Evolutionary conservation across 2,329 filamentous ascomycete genomes (phyloP).

Genomic region (Penicillium sp.): DNA sequence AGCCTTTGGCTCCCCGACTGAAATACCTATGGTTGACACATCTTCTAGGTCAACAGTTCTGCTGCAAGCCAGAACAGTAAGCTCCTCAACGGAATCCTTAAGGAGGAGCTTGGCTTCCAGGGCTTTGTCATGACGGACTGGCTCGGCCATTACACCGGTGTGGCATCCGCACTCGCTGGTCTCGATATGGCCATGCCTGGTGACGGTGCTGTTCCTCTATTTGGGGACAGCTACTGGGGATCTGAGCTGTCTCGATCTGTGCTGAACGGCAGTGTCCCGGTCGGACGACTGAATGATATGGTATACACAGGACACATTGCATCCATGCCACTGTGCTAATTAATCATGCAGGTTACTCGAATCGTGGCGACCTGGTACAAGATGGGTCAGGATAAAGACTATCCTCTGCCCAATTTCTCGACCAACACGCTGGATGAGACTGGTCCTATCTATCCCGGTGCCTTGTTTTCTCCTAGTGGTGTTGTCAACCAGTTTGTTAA

Average conservation of each 20-base stretch:
- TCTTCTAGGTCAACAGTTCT: constrained; percentile 56
- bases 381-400: constrained; percentile 54
- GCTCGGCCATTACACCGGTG: constrained; percentile 57
- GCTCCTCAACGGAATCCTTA: constrained; percentile 63
- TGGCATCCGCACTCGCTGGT: constrained; percentile 57
- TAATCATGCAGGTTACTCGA: constrained; percentile 43
- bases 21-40: background rate
- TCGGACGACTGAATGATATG: constrained; percentile 53
- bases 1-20: background rate
- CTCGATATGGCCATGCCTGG: constrained; percentile 69
- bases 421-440: constrained; percentile 53
- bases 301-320: constrained; percentile 16
- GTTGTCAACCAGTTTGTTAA: constrained; percentile 66
- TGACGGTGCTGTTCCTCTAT: constrained; percentile 49
- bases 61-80: constrained; percentile 65
- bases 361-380: constrained; percentile 56
- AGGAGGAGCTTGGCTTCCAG: constrained; percentile 69
- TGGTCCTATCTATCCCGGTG: constrained; percentile 55
- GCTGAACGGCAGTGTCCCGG: constrained; percentile 54
- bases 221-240: constrained; percentile 52
- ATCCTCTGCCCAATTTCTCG: constrained; percentile 55
- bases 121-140: constrained; percentile 68
- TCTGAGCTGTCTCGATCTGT: constrained; percentile 52
- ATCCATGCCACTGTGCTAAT: constrained; percentile 6
- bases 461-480: constrained; percentile 56